Evolutionary conservation across 768 basidiomycete genomes (phyloP).

Genomic region (Russula ochroleuca): DNA sequence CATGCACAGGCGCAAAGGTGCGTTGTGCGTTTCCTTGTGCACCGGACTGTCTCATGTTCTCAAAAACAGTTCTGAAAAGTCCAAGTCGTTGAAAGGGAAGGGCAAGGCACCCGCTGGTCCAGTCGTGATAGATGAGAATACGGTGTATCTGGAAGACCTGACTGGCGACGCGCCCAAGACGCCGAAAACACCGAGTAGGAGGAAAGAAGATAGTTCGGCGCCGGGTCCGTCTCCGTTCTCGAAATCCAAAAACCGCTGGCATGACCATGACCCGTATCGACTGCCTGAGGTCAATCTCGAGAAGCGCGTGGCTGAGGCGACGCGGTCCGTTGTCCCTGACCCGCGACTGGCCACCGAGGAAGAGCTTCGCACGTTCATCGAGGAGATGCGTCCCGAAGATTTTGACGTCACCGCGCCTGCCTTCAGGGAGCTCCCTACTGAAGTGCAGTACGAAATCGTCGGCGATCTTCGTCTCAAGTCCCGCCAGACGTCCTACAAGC

Average conservation of each 20-base stretch:
- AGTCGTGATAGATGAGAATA: slow-evolving; percentile 60
- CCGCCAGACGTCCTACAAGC: slow-evolving; percentile 87
- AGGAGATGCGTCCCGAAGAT: slow-evolving; percentile 93
- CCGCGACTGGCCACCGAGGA: slow-evolving; percentile 95
- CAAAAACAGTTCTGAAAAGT: slow-evolving; percentile 15
- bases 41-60: neutral
- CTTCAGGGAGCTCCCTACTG: slow-evolving; percentile 89
- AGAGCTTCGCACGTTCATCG: slow-evolving; percentile 87
- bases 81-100: slow-evolving; percentile 39
- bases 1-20: slow-evolving; percentile 48
- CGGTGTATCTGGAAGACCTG: slow-evolving; percentile 88
- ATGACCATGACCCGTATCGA: slow-evolving; percentile 88
- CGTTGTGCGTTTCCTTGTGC: slow-evolving; percentile 24
- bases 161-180: slow-evolving; percentile 52
- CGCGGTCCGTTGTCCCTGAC: slow-evolving; percentile 63
- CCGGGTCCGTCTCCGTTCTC: slow-evolving; percentile 45
- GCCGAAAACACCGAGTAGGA: slow-evolving; percentile 33
- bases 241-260: slow-evolving; percentile 57
- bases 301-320: slow-evolving; percentile 56
- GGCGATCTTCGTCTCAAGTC: slow-evolving; percentile 94
- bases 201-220: slow-evolving; percentile 29
- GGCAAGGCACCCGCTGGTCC: slow-evolving; percentile 44
- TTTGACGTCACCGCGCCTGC: slow-evolving; percentile 88
- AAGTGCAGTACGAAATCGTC: slow-evolving; percentile 97
- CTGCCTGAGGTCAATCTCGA: slow-evolving; percentile 80